A percentile compares a stretch with the other conserved stretches of the same genome.
These are phyloP conservation scores for Prosopis cineraria DNA, from an alignment of 306 rosid genomes.

Conservation along the genomic window DNA sequence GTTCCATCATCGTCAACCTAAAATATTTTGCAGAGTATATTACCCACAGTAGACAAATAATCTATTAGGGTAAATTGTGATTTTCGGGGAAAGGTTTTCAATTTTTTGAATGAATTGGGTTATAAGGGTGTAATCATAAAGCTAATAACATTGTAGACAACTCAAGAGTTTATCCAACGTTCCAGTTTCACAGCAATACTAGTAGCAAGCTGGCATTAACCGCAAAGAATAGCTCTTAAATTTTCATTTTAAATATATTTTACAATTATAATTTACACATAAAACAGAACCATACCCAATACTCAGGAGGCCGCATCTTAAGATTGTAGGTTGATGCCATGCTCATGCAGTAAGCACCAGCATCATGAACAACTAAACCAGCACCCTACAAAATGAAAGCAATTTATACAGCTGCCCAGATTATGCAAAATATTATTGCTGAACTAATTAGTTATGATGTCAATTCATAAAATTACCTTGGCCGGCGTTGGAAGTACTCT, in stretches of 20 bases:
- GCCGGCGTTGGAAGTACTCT: slow-evolving; percentile 55
- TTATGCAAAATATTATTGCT: neutral
- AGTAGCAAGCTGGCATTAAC: neutral
- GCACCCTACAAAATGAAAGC: slow-evolving; percentile 64
- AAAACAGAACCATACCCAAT: slow-evolving; percentile 64
- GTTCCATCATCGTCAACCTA: slow-evolving; percentile 86
- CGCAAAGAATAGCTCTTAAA: neutral
- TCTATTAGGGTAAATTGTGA: neutral
- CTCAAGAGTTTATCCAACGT: neutral
- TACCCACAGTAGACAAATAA: neutral
- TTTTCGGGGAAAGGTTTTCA: neutral
- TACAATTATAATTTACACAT: neutral
- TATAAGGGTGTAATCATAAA: neutral
- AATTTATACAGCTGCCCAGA: slow-evolving; percentile 27
- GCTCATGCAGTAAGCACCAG: slow-evolving; percentile 99
- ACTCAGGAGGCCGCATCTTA: slow-evolving; percentile 96
- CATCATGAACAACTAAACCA: slow-evolving; percentile 96
- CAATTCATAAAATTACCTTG: slow-evolving; percentile 39
- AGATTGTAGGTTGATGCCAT: slow-evolving; percentile 98
- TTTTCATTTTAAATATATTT: neutral
- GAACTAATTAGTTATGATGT: slow-evolving; percentile 7
- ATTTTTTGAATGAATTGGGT: neutral
- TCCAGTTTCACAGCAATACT: neutral
- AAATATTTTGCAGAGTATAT: slow-evolving; percentile 11
- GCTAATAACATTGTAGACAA: neutral